Conservation (phyloP, 2,329 filamentous ascomycete species). For the Tolypocladium paradoxum region DNA sequence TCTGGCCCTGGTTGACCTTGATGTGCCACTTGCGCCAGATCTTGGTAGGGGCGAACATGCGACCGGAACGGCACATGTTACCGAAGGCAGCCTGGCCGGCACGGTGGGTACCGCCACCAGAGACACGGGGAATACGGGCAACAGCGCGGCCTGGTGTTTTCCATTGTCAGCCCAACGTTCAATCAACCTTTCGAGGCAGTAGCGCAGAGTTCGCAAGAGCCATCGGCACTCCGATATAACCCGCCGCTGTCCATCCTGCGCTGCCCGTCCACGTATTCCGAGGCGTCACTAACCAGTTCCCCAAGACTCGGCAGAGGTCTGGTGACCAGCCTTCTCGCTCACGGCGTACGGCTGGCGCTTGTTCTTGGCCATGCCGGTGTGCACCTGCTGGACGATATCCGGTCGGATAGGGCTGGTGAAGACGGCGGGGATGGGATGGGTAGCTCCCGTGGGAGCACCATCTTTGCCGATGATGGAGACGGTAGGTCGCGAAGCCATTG, state of each 20-base stretch:
- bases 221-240: background rate
- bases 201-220: background rate
- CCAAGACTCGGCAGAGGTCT: conserved; percentile 99
- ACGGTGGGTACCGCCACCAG: conserved; percentile 99
- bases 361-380: conserved; percentile 99
- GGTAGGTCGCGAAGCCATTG: conserved; percentile 93
- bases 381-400: conserved; percentile 97
- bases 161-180: background rate
- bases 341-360: conserved; percentile 98
- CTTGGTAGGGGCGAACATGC: conserved; percentile 99
- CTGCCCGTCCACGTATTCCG: background rate
- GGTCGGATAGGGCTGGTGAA: conserved; percentile 96
- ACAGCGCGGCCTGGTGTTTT: conserved; percentile 77
- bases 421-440: conserved; percentile 88
- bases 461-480: conserved; percentile 96
- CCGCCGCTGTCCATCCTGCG: background rate
- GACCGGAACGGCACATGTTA: conserved; percentile 99
- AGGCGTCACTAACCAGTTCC: conserved; percentile 72
- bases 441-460: conserved; percentile 82
- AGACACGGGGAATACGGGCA: conserved; percentile 99
- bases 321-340: conserved; percentile 99
- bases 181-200: background rate
- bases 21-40: conserved; percentile 99
- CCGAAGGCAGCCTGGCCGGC: conserved; percentile 99
- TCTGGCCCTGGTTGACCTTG: conserved; percentile 99